Conservation (phyloP, 768 basidiomycete species). For the Collybiopsis luxurians region DNA sequence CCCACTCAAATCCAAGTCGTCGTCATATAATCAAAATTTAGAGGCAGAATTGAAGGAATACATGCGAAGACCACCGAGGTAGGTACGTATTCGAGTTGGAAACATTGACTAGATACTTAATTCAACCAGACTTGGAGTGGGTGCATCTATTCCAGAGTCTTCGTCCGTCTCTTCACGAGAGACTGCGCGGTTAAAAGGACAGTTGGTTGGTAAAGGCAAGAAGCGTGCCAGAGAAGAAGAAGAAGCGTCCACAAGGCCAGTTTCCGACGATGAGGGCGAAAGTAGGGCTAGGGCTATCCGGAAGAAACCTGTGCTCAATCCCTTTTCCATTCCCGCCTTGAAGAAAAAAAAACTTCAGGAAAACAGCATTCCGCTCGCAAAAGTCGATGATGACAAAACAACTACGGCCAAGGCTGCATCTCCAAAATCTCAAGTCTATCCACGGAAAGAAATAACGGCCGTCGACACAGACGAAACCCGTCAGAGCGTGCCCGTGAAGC, state of each 20-base stretch:
- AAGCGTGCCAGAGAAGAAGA: slow-evolving; percentile 45
- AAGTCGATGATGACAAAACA: neutral
- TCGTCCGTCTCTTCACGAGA: slow-evolving; percentile 46
- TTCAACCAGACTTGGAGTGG: slow-evolving; percentile 65
- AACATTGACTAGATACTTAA: slow-evolving; percentile 10
- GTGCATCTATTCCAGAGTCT: slow-evolving; percentile 56
- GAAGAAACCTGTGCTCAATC: slow-evolving; percentile 60
- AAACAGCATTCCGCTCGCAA: neutral
- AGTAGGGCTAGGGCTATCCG: slow-evolving; percentile 55
- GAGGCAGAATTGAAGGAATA: slow-evolving; percentile 64
- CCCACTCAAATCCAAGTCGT: slow-evolving; percentile 34
- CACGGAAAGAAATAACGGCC: too few species aligned
- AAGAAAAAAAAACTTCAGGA: slow-evolving; percentile 35
- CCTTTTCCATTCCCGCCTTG: slow-evolving; percentile 46
- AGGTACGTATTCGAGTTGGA: slow-evolving; percentile 17
- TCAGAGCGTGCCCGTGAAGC: too few species aligned
- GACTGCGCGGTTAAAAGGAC: slow-evolving; percentile 58
- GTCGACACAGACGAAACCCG: too few species aligned
- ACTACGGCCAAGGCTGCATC: too few species aligned
- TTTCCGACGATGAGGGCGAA: slow-evolving; percentile 52
- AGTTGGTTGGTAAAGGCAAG: slow-evolving; percentile 46
- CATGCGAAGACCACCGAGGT: slow-evolving; percentile 73
- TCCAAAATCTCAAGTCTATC: too few species aligned
- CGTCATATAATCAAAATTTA: slow-evolving; percentile 28
- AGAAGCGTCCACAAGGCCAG: slow-evolving; percentile 16